A percentile compares a stretch with the other conserved stretches of the same genome.
Evolutionary conservation across 352 stramenopile genomes (phyloP).

Genomic region (Globisporangium solare): DNA sequence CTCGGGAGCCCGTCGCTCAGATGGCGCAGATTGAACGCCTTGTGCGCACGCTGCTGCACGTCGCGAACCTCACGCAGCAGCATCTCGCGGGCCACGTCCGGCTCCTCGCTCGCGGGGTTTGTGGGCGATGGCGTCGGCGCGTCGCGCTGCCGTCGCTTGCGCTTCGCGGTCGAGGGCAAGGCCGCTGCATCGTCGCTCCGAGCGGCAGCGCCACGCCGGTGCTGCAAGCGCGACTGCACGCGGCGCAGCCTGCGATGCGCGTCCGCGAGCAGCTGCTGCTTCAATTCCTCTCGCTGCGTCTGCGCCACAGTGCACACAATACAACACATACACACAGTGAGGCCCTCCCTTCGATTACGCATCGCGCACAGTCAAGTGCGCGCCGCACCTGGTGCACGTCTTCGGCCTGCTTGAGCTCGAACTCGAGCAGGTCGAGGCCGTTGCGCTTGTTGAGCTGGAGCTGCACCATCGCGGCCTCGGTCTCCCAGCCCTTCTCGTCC

Average conservation of each 20-base stretch:
- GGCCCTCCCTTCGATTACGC: background rate
- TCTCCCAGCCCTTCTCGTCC: conserved; percentile 36
- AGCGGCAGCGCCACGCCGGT: background rate
- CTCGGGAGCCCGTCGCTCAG: conserved; percentile 36
- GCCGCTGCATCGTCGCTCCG: too few relatives aligned
- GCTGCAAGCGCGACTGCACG: conserved; percentile 17
- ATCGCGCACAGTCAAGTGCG: background rate
- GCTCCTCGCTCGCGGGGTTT: background rate
- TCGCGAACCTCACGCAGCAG: conserved; percentile 27
- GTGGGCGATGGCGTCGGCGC: background rate
- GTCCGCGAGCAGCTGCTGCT: conserved; percentile 20
- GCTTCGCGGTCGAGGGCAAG: too few relatives aligned
- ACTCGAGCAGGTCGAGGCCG: conserved; percentile 52
- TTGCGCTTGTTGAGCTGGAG: conserved; percentile 52
- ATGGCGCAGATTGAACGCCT: conserved; percentile 58
- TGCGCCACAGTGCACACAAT: background rate
- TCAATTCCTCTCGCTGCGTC: conserved; percentile 22
- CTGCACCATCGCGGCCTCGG: conserved; percentile 45
- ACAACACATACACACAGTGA: too few relatives aligned
- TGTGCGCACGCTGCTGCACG: conserved; percentile 19
- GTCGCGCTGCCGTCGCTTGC: background rate
- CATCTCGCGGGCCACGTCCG: background rate
- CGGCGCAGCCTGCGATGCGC: conserved; percentile 14
- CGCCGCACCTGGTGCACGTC: conserved; percentile 37
- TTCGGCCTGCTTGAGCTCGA: conserved; percentile 70